Evolutionary conservation across 1,139 yeast species (phyloP).

Genomic region (Hanseniaspora sp.): DNA sequence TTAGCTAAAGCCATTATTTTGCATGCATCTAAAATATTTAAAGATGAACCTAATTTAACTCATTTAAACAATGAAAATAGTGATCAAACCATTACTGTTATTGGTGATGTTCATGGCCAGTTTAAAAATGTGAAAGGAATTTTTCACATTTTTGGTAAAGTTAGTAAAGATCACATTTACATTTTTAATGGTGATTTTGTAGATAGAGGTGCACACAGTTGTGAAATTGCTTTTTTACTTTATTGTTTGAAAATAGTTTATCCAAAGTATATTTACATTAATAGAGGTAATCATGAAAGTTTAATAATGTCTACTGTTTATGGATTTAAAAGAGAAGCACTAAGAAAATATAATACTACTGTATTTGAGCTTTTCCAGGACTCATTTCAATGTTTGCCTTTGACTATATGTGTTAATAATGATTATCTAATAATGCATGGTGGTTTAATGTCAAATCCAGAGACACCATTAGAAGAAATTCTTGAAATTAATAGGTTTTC

Average conservation of each 20-base stretch:
- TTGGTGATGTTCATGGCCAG: constrained; percentile 98
- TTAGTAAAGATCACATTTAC: constrained; percentile 54
- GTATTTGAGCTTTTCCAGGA: constrained; percentile 79
- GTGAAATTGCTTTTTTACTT: constrained; percentile 80
- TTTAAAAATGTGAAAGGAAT: constrained; percentile 78
- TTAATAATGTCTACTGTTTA: constrained; percentile 93
- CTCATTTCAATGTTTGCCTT: constrained; percentile 75
- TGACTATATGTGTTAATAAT: constrained; percentile 68
- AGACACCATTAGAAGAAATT: constrained; percentile 61
- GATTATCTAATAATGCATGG: constrained; percentile 89
- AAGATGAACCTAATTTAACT: constrained; percentile 60
- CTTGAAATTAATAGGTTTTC: constrained; percentile 57
- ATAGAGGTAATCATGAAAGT: constrained; percentile 95
- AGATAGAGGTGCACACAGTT: constrained; percentile 96
- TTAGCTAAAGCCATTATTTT: constrained; percentile 77
- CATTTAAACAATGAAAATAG: constrained; percentile 43
- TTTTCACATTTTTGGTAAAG: constrained; percentile 60
- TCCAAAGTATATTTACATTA: constrained; percentile 64
- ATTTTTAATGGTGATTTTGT: constrained; percentile 95
- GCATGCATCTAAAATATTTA: constrained; percentile 56
- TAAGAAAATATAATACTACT: constrained; percentile 72
- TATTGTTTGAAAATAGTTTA: constrained; percentile 67
- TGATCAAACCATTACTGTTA: constrained; percentile 50
- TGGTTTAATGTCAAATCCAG: constrained; percentile 76
- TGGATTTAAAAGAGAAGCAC: constrained; percentile 94